These are phyloP conservation scores for Physaria fendleri DNA, from an alignment of 345 rosid species.

Conservation along the genomic window DNA sequence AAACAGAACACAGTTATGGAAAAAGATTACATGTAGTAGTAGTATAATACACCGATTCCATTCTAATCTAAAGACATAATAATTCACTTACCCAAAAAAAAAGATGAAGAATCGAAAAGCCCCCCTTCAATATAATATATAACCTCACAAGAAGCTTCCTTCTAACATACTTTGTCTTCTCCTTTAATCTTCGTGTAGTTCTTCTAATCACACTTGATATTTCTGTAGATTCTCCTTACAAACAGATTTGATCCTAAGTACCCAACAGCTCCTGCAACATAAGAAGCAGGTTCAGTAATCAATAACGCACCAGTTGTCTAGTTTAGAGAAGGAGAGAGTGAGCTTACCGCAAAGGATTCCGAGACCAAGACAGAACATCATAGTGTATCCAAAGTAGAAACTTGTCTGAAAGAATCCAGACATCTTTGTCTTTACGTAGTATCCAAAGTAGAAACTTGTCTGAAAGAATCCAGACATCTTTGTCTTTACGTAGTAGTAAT, in stretches of 20 bases:
- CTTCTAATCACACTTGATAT: slow-evolving; percentile 85
- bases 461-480: slow-evolving; percentile 98
- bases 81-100: slow-evolving; percentile 17
- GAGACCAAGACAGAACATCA: slow-evolving; percentile 94
- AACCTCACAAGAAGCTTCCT: slow-evolving; percentile 9
- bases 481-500: slow-evolving; percentile 83
- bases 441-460: slow-evolving; percentile 95
- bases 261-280: slow-evolving; percentile 80
- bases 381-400: slow-evolving; percentile 91
- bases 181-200: not conserved
- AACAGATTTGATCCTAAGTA: slow-evolving; percentile 87
- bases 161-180: slow-evolving; percentile 4
- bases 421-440: slow-evolving; percentile 90
- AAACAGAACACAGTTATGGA: not conserved
- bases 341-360: slow-evolving; percentile 91
- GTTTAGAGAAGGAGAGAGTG: slow-evolving; percentile 3
- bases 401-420: slow-evolving; percentile 96
- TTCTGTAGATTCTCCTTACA: slow-evolving; percentile 93
- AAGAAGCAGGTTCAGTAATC: not conserved
- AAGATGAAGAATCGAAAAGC: slow-evolving; percentile 1
- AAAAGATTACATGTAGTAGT: slow-evolving; percentile 17
- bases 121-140: slow-evolving; percentile 17
- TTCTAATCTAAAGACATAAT: slow-evolving; percentile 29
- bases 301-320: not conserved
- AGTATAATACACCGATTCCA: slow-evolving; percentile 22